Conservation (phyloP, 257 asterid species). For the Anisodus acutangulus region DNA sequence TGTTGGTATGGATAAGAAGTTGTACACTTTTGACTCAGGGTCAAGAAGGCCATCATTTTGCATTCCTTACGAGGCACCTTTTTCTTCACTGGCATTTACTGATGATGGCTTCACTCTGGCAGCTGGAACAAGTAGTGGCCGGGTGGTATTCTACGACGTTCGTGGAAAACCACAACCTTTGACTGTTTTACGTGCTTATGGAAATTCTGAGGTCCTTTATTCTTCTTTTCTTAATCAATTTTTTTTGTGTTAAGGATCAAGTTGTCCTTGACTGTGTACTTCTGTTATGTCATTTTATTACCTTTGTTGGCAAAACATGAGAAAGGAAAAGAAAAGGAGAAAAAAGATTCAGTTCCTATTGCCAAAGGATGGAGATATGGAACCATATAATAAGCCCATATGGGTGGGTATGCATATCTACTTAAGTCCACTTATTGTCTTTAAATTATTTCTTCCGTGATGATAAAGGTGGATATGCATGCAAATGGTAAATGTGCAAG, state of each 20-base stretch:
- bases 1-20: constrained; percentile 96
- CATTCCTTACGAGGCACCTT: constrained; percentile 90
- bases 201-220: constrained; percentile 68
- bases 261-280: constrained; percentile 25
- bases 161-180: constrained; percentile 97
- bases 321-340: background rate
- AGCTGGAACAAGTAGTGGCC: constrained; percentile 96
- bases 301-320: constrained; percentile 21
- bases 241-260: constrained; percentile 28
- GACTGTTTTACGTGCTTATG: constrained; percentile 88
- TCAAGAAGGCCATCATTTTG: constrained; percentile 83
- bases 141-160: constrained; percentile 80
- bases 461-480: constrained; percentile 23
- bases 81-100: constrained; percentile 85
- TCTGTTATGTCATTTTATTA: constrained; percentile 12
- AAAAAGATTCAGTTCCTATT: background rate
- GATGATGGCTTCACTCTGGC: constrained; percentile 94
- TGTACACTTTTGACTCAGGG: constrained; percentile 85
- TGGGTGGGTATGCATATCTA: background rate
- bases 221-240: constrained; percentile 34
- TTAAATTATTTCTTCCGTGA: background rate
- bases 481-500: background rate
- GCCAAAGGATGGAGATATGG: constrained; percentile 14
- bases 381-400: background rate
- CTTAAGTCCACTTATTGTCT: background rate